phyloP scores from a whole-genome alignment of 1,284 basidiomycete genomes.

The Apiotrichum gracile region DNA sequence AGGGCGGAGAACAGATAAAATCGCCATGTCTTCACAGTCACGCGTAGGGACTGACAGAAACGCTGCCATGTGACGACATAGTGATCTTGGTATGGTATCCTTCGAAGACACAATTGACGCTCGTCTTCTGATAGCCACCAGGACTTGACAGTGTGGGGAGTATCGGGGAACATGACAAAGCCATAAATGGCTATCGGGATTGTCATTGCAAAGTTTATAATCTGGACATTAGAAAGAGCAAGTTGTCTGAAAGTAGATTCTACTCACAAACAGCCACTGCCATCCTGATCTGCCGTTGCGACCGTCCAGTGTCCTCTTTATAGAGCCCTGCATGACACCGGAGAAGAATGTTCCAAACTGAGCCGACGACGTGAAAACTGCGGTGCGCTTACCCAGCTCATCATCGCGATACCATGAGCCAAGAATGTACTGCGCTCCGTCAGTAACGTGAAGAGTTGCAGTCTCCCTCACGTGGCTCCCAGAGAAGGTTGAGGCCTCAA shows the following conservation, averaged over 20 bases:
- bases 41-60: conserved; percentile 20
- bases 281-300: conserved; percentile 25
- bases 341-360: conserved; percentile 38
- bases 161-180: conserved; percentile 41
- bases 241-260: no score
- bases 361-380: conserved; percentile 36
- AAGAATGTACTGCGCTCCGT: conserved; percentile 29
- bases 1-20: conserved; percentile 33
- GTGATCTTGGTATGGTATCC: conserved; percentile 25
- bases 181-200: conserved; percentile 38
- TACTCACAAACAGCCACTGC: conserved; percentile 31
- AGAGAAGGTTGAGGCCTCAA: conserved; percentile 34
- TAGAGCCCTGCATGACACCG: conserved; percentile 41
- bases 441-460: background rate
- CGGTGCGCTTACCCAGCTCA: conserved; percentile 39
- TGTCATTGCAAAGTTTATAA: conserved; percentile 34
- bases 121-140: conserved; percentile 39
- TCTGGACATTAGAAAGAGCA: background rate
- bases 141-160: conserved; percentile 32
- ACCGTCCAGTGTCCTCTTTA: conserved; percentile 29
- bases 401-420: conserved; percentile 42
- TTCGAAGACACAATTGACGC: conserved; percentile 22
- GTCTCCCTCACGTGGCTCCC: conserved; percentile 22
- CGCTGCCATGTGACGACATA: conserved; percentile 24
- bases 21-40: conserved; percentile 23